Base-by-base conservation (phyloP, 441 rosid genomes). In the Hura crepitans region DNA sequence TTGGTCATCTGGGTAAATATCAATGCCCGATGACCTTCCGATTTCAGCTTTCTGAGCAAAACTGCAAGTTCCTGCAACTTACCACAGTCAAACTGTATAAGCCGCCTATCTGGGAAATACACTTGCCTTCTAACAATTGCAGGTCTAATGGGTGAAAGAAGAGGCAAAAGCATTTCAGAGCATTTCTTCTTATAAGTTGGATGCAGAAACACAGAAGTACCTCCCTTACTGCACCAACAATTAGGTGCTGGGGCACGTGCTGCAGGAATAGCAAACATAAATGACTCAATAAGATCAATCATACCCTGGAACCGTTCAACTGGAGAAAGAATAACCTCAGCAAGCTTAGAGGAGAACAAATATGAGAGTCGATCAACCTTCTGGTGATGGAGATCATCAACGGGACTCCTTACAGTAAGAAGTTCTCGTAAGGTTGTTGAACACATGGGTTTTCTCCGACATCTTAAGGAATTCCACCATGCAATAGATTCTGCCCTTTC, bases 1-100 rank as follows among this genome's bases (percentile, higher is more conserved):
- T 91, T 96, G 71, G 99, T 96, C 99, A 96, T 96, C 82, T 96
- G 99, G 59, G 99, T 96, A 83, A 96, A 96, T 79, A 96, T 93
- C 76, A 96, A 81, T 33, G 97, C 99, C 74, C 98, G 86, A 62
- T 96, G 99, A 79, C 99, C 99, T 77, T 80, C 97, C 69, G 90
- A 89, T 81, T 96, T 96, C 83, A 96, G 80, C 75, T 81, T 90
- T 82, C 99, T 89, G 42, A 96, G 89, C 73, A 96, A 77, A 79
- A 85, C 75, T 22, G 97, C 95, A 79, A 96, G 98, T 86, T 96
- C 91, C 83, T 96, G 99, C 86, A 96, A 79, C 87, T 96, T 96
- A 74, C 99, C 99, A 80, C 99, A 93, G 74, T 96, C 99, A 79
- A 96, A 96, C 85, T 96, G 99, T 77, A 96, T 93, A 71, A 96